Evolutionary conservation across 2,329 filamentous ascomycete genomes (phyloP).

Genomic region (Epichloe uncinata): DNA sequence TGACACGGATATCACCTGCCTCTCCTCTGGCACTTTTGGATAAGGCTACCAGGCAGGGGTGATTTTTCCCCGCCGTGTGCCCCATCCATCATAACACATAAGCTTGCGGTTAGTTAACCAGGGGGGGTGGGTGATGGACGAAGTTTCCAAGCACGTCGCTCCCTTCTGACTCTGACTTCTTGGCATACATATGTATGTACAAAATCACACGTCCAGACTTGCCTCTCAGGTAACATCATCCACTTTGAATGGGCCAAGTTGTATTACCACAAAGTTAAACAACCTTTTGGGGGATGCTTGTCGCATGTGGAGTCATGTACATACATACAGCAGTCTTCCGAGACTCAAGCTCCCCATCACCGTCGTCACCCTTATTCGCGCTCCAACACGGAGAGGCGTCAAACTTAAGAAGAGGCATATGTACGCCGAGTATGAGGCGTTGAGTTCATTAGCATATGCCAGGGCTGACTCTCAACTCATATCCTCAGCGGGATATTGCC

Average conservation of each 20-base stretch:
- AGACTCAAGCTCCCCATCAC: neutral
- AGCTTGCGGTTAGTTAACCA: neutral
- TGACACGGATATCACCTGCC: neutral
- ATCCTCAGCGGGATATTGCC: no score
- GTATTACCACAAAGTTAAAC: neutral
- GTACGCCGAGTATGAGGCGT: neutral
- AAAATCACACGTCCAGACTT: neutral
- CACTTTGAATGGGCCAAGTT: slow-evolving; percentile 1
- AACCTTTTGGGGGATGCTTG: neutral
- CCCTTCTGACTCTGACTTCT: slow-evolving; percentile 1
- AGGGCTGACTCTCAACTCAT: no score
- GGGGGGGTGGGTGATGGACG: slow-evolving; percentile 1
- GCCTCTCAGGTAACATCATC: neutral
- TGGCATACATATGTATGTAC: neutral
- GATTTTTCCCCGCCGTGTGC: slow-evolving; percentile 1
- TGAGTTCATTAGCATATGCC: no score
- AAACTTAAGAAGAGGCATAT: neutral
- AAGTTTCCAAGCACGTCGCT: neutral
- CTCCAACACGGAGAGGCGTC: neutral
- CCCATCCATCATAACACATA: neutral
- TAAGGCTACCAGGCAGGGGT: slow-evolving; percentile 3
- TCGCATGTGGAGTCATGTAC: slow-evolving; percentile 1
- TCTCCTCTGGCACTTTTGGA: neutral
- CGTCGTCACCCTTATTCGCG: neutral
- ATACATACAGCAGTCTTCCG: neutral